Base-by-base conservation (phyloP, 148 eudicot genomes). In the Polygonum maritimum region DNA sequence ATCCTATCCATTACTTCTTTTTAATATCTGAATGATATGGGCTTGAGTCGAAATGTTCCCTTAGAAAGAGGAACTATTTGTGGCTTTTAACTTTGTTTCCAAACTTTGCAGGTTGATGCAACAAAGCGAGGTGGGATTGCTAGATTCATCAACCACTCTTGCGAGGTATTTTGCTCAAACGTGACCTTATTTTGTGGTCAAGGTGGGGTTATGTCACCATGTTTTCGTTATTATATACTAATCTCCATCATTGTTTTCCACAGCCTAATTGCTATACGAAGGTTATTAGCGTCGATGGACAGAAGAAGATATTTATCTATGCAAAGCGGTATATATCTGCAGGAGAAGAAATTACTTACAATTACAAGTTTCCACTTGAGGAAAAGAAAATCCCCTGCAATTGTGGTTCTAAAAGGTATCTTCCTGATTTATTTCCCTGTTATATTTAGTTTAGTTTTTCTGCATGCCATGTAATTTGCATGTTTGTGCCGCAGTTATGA, bases 261-360 rank as follows among this genome's bases (percentile, higher is more conserved):
- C 90, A 95, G 99, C 99, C 99, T 79, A 95, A 95, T 83, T 95
- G 99, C 85, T 95, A 95, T 76, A 95, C 99, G 49, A 95, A 95
- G 82, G 97, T 89, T 72, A 90, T 95, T 54, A 92, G 87, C 77
- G 94, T 92, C 54, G 99, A 95, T 74, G 92, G 99, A 74, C 87
- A 95, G 83, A 95, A 95, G 87, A 90, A 89, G 91, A 95, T 95
- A 76, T 95, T 95, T 83, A 90, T 95, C 73, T 95, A 95, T 82
- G 96, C 98, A 58, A 95, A 95, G 74, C 91, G 97, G 58, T 89
- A 87, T 80, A 90, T 95, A 65, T 82, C 85, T 76, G 82, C 94
- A 80, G 97, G 98, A 74, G 98, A 95, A 85, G 98, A 95, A 84
- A 90, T 86, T 52, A 92, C 97, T 45, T 95, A 95, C 75, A 89